A percentile compares a stretch with the other conserved stretches of the same genome.
Evolutionary conservation across 2,329 filamentous ascomycete species (phyloP).

Genomic region (Dryadomyces quercivorus): DNA sequence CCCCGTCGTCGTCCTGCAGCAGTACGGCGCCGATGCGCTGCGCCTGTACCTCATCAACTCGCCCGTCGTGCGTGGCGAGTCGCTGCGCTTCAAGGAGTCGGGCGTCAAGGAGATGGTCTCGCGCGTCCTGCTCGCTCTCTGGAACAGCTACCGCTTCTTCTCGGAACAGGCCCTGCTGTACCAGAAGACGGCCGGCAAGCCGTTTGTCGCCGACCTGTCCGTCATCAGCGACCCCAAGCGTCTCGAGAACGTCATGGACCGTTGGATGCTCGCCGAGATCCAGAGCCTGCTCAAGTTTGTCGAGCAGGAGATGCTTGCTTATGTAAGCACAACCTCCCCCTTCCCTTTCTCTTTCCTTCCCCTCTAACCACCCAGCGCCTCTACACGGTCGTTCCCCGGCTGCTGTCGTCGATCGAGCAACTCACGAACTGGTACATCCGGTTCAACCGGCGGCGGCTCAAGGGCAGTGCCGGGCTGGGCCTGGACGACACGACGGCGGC

Average conservation of each 20-base stretch:
- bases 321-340: slow-evolving; percentile 1
- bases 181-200: slow-evolving; percentile 70
- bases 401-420: slow-evolving; percentile 78
- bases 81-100: slow-evolving; percentile 78
- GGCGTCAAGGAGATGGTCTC: slow-evolving; percentile 93
- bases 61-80: slow-evolving; percentile 83
- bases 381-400: slow-evolving; percentile 82
- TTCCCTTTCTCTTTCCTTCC: background rate
- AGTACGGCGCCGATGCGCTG: slow-evolving; percentile 84
- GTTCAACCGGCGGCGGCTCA: slow-evolving; percentile 82
- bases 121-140: slow-evolving; percentile 79
- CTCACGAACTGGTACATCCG: slow-evolving; percentile 90
- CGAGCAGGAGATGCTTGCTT: slow-evolving; percentile 68
- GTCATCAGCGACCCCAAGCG: slow-evolving; percentile 17
- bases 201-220: slow-evolving; percentile 68
- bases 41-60: slow-evolving; percentile 96
- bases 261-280: slow-evolving; percentile 86
- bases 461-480: slow-evolving; percentile 77
- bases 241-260: slow-evolving; percentile 77
- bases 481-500: slow-evolving; percentile 79
- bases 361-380: slow-evolving; percentile 29
- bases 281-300: slow-evolving; percentile 87
- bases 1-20: slow-evolving; percentile 67
- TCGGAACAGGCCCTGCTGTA: slow-evolving; percentile 74
- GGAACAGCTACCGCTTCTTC: slow-evolving; percentile 98